A percentile compares a stretch with the other conserved stretches of the same genome.
Conservation (phyloP, 768 basidiomycete genomes). For the Psilocybe azurescens region DNA sequence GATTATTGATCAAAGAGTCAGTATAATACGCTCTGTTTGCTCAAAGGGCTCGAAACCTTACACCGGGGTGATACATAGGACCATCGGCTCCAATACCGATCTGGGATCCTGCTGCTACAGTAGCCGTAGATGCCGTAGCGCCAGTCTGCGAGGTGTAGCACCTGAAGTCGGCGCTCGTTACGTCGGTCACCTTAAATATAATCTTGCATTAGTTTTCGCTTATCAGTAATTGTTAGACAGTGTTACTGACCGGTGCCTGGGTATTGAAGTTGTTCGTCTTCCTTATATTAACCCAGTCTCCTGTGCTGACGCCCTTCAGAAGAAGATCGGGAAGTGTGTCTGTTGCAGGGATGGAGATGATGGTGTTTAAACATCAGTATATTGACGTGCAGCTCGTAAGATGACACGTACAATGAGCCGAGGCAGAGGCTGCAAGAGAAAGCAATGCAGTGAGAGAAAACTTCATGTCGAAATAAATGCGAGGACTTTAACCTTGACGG, state of each 20-base stretch:
- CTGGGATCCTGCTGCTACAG: slow-evolving; percentile 34
- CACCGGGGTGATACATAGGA: slow-evolving; percentile 24
- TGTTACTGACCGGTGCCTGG: slow-evolving; percentile 37
- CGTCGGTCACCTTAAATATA: slow-evolving; percentile 44
- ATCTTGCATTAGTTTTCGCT: not conserved
- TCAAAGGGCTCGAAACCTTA: not conserved
- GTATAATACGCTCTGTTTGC: not conserved
- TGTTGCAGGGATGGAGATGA: slow-evolving; percentile 13
- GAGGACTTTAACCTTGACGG: not conserved
- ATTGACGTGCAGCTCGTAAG: not conserved
- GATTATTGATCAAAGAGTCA: not conserved
- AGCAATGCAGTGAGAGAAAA: slow-evolving; percentile 20
- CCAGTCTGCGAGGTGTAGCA: slow-evolving; percentile 49
- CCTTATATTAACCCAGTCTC: slow-evolving; percentile 47
- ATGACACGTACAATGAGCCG: slow-evolving; percentile 29
- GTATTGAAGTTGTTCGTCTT: slow-evolving; percentile 52
- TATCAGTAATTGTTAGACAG: not conserved
- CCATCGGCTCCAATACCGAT: slow-evolving; percentile 16
- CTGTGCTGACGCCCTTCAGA: slow-evolving; percentile 40
- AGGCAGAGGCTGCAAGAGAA: slow-evolving; percentile 26
- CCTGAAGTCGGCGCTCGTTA: slow-evolving; percentile 50
- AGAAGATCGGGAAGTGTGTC: slow-evolving; percentile 53
- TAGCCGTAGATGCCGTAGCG: slow-evolving; percentile 46
- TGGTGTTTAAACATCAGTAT: not conserved
- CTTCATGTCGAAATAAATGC: slow-evolving; percentile 25